A percentile compares a stretch with the other conserved stretches of the same genome.
phyloP scores from a whole-genome alignment of 2,329 filamentous ascomycete genomes.

The Rugonectria rugulosa region DNA sequence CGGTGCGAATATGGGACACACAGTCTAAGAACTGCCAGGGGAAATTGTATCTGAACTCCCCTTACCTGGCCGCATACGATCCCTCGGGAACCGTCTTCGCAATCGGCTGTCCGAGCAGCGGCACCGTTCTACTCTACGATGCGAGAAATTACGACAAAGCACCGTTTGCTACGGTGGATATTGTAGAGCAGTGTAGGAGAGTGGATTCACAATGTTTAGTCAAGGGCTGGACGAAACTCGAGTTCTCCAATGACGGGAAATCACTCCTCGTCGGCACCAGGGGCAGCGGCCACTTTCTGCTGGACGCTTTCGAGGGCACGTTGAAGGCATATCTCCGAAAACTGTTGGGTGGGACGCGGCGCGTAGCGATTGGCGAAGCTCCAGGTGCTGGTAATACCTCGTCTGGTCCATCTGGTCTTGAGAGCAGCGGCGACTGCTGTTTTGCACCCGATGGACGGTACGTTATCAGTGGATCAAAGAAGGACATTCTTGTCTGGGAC shows the following conservation, averaged over 20 bases:
- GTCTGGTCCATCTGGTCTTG: conserved; percentile 48
- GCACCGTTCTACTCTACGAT: conserved; percentile 88
- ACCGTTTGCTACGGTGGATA: conserved; percentile 86
- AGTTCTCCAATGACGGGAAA: conserved; percentile 97
- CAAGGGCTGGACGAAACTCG: conserved; percentile 85
- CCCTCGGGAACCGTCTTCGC: conserved; percentile 93
- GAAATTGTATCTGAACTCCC: conserved; percentile 79
- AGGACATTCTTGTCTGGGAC: conserved; percentile 89
- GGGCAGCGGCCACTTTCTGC: conserved; percentile 83
- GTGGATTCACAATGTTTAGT: conserved; percentile 64
- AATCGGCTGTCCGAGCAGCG: conserved; percentile 81
- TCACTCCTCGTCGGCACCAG: conserved; percentile 84
- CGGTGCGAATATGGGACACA: conserved; percentile 89
- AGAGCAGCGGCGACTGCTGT: conserved; percentile 80
- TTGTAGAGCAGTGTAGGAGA: conserved; percentile 64
- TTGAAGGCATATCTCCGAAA: conserved; percentile 77
- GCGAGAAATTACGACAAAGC: conserved; percentile 91
- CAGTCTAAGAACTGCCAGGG: conserved; percentile 82
- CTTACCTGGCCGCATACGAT: conserved; percentile 88
- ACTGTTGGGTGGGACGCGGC: conserved; percentile 60
- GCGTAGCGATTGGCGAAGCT: conserved; percentile 62
- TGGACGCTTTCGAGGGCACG: conserved; percentile 90
- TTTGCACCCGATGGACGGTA: conserved; percentile 91
- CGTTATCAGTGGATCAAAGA: conserved; percentile 79
- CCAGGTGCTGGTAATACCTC: conserved; percentile 47